Percentiles rank a stretch among this genome's conserved stretches.
These are phyloP conservation scores for Bryum argenteum DNA, from an alignment of 225 moss, liverwort and hornwort genomes.

Conservation along the genomic window DNA sequence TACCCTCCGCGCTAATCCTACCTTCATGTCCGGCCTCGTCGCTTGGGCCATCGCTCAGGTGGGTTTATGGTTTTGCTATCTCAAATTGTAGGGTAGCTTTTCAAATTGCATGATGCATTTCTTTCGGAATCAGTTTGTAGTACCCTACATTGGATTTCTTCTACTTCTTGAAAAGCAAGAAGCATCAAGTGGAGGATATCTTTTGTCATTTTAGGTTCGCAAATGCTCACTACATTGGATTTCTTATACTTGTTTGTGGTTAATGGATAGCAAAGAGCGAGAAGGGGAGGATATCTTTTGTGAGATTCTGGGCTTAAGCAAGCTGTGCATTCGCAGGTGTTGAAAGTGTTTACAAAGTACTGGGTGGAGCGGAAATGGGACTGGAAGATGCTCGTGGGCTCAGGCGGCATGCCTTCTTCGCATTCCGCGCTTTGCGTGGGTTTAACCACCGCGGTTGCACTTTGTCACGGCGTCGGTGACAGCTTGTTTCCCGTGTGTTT, in stretches of 20 bases:
- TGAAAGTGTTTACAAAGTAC: constrained; percentile 92
- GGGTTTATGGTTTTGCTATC: constrained; percentile 29
- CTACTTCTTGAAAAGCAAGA: no score
- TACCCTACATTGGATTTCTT: no score
- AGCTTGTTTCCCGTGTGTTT: constrained; percentile 92
- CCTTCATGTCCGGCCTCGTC: constrained; percentile 90
- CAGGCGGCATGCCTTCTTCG: constrained; percentile 99
- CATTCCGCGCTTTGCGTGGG: constrained; percentile 95
- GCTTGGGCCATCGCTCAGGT: constrained; percentile 97
- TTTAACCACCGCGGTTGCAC: constrained; percentile 89
- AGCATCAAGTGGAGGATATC: no score
- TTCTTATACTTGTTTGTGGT: no score
- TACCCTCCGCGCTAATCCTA: constrained; percentile 80
- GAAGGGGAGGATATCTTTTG: background rate
- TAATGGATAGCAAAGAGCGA: no score
- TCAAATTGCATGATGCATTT: background rate
- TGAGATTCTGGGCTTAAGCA: background rate
- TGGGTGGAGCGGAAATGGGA: constrained; percentile 89
- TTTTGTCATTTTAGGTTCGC: no score
- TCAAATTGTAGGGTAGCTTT: no score
- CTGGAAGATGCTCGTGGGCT: constrained; percentile 81
- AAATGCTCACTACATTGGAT: no score
- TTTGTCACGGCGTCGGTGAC: constrained; percentile 89
- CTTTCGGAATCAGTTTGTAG: no score
- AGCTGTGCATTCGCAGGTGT: constrained; percentile 46